These are phyloP conservation scores for Mycena galericulata DNA, from an alignment of 768 basidiomycete genomes.

Conservation along the genomic window DNA sequence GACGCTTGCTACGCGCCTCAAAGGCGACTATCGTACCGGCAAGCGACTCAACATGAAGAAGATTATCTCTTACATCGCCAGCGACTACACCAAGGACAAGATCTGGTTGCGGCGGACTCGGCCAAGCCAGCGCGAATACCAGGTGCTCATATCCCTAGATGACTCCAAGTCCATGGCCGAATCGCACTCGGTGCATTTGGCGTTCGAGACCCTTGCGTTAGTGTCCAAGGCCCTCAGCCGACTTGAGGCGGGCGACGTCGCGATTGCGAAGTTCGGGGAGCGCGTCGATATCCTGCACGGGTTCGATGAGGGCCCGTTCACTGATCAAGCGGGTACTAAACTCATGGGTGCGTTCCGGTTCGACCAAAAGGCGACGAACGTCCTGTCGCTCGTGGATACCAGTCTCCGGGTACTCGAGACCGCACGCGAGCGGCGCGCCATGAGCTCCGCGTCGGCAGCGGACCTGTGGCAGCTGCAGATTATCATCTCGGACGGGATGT, in stretches of 20 bases:
- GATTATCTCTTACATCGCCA: conserved; percentile 97
- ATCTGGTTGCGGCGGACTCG: conserved; percentile 97
- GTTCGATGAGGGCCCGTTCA: conserved; percentile 85
- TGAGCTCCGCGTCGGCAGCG: conserved; percentile 71
- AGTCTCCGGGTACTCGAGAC: conserved; percentile 80
- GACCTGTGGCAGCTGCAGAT: conserved; percentile 98
- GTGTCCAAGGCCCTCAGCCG: conserved; percentile 91
- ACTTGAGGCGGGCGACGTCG: conserved; percentile 96
- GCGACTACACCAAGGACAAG: conserved; percentile 99
- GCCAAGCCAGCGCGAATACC: conserved; percentile 95
- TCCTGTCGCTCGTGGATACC: conserved; percentile 82
- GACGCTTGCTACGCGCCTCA: conserved; percentile 91
- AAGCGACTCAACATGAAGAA: conserved; percentile 99
- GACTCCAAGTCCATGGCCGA: conserved; percentile 98
- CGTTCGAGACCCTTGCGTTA: conserved; percentile 92
- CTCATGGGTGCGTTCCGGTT: conserved; percentile 91
- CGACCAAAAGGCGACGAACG: conserved; percentile 90
- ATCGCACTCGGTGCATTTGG: conserved; percentile 90
- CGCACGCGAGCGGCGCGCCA: conserved; percentile 76
- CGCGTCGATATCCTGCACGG: conserved; percentile 89
- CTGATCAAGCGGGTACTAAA: conserved; percentile 82
- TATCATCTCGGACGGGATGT: conserved; percentile 99
- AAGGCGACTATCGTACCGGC: conserved; percentile 97
- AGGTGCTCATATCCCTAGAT: conserved; percentile 93
- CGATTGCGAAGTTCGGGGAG: conserved; percentile 91